Evolutionary conservation across 768 basidiomycete genomes (phyloP).

Genomic region (Brasilioporus rufonigricans): DNA sequence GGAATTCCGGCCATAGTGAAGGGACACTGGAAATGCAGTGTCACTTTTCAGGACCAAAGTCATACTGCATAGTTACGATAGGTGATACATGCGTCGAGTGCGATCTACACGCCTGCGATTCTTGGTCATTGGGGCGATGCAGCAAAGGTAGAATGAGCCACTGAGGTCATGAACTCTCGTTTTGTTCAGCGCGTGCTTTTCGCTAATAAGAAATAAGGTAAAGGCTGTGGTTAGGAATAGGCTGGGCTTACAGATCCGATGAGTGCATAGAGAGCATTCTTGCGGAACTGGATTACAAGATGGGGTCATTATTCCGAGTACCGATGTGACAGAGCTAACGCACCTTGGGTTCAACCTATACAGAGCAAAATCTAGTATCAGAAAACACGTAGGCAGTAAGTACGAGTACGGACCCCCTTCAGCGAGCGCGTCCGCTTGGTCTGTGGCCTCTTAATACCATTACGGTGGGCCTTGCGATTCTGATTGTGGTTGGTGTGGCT

Average conservation of each 20-base stretch:
- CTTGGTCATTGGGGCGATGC: not conserved
- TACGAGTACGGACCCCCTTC: slow-evolving; percentile 76
- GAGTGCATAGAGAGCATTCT: slow-evolving; percentile 72
- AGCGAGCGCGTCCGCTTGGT: slow-evolving; percentile 72
- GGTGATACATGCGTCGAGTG: slow-evolving; percentile 21
- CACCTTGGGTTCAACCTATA: slow-evolving; percentile 81
- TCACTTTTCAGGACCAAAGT: slow-evolving; percentile 12
- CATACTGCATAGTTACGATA: slow-evolving; percentile 20
- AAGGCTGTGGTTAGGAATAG: not conserved
- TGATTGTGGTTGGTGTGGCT: slow-evolving; percentile 97
- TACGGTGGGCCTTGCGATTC: slow-evolving; percentile 94
- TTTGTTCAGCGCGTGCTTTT: slow-evolving; percentile 64
- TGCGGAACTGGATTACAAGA: slow-evolving; percentile 62
- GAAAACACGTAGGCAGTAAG: not conserved
- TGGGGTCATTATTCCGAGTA: not conserved
- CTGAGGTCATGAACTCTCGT: slow-evolving; percentile 39
- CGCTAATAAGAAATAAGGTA: slow-evolving; percentile 39
- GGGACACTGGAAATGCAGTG: slow-evolving; percentile 5
- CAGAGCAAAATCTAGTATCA: slow-evolving; percentile 1
- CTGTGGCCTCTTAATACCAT: slow-evolving; percentile 89
- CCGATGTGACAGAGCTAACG: slow-evolving; percentile 10
- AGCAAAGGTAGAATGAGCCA: not conserved
- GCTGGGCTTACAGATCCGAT: slow-evolving; percentile 63
- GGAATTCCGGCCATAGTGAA: slow-evolving; percentile 11
- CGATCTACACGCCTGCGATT: slow-evolving; percentile 8